Percentiles rank a stretch among this genome's conserved stretches.
These are phyloP conservation scores for Micromonas pusilla DNA, from an alignment of 139 green algal genomes.

Conservation along the genomic window DNA sequence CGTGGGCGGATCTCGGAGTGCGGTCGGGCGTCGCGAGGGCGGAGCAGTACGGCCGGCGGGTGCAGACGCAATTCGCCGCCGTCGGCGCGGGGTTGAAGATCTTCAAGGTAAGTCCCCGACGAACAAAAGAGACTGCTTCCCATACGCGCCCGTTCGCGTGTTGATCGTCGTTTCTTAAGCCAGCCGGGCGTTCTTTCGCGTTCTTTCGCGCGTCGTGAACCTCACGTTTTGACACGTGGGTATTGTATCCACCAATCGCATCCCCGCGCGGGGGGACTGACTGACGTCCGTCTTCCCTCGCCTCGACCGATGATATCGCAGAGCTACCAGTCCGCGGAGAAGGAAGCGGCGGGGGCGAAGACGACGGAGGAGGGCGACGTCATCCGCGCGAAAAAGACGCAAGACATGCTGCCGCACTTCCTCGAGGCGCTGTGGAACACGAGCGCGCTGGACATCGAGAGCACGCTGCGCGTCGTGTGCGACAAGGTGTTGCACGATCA, in stretches of 20 bases:
- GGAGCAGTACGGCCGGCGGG: constrained; percentile 45
- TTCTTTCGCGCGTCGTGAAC: no score
- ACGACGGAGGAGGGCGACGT: constrained; percentile 4
- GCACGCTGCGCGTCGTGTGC: constrained; percentile 65
- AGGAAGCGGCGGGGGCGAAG: background rate
- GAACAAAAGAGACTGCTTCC: background rate
- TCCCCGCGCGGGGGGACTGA: background rate
- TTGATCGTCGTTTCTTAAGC: no score
- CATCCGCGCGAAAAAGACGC: constrained; percentile 24
- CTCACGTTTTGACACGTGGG: background rate
- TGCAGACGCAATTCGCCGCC: constrained; percentile 32
- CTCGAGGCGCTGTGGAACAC: constrained; percentile 45
- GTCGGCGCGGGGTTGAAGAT: constrained; percentile 30
- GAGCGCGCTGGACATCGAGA: constrained; percentile 83
- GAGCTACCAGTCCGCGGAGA: background rate
- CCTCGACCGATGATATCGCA: background rate
- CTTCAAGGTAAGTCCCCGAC: background rate
- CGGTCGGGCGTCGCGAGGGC: constrained; percentile 46
- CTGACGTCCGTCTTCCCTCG: background rate
- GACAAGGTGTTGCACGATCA: constrained; percentile 37
- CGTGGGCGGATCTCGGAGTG: constrained; percentile 19
- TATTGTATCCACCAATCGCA: background rate
- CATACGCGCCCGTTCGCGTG: no score
- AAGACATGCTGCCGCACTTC: constrained; percentile 21
- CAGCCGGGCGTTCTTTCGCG: no score